phyloP scores from a whole-genome alignment of 345 rosid species.

The Excoecaria agallocha region DNA sequence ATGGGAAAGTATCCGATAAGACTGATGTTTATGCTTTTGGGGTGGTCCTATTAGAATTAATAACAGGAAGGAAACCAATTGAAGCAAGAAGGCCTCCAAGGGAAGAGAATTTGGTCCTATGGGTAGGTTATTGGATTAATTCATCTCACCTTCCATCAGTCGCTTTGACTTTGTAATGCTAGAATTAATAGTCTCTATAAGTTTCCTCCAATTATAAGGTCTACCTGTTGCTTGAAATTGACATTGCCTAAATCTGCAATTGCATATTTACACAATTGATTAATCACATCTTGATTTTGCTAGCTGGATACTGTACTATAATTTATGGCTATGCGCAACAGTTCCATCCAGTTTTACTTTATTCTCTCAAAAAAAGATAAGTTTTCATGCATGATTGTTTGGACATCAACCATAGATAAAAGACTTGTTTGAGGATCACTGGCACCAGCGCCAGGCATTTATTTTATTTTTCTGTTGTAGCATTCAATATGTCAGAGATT shows the following conservation, averaged over 20 bases:
- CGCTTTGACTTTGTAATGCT: conserved; percentile 32
- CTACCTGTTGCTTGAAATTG: no score
- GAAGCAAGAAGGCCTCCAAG: conserved; percentile 75
- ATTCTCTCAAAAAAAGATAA: no score
- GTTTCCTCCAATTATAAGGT: neutral
- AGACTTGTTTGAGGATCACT: neutral
- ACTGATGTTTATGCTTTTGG: conserved; percentile 97
- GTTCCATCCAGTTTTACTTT: neutral
- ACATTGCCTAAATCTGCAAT: no score
- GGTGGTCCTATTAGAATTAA: conserved; percentile 79
- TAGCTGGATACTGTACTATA: conserved; percentile 7
- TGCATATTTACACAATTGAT: neutral
- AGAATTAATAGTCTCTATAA: conserved; percentile 19
- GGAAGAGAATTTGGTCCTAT: conserved; percentile 87
- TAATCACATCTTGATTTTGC: conserved; percentile 10
- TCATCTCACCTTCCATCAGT: conserved; percentile 18
- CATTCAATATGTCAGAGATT: neutral
- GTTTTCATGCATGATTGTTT: no score
- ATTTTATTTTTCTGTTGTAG: neutral
- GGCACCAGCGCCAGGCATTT: neutral
- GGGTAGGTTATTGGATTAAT: conserved; percentile 58
- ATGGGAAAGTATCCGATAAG: conserved; percentile 89
- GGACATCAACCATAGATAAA: neutral
- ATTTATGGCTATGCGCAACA: neutral
- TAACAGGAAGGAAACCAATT: conserved; percentile 86